These are phyloP conservation scores for Coemansia umbellata DNA, from an alignment of 192 early-diverging fungal genomes.

Conservation along the genomic window DNA sequence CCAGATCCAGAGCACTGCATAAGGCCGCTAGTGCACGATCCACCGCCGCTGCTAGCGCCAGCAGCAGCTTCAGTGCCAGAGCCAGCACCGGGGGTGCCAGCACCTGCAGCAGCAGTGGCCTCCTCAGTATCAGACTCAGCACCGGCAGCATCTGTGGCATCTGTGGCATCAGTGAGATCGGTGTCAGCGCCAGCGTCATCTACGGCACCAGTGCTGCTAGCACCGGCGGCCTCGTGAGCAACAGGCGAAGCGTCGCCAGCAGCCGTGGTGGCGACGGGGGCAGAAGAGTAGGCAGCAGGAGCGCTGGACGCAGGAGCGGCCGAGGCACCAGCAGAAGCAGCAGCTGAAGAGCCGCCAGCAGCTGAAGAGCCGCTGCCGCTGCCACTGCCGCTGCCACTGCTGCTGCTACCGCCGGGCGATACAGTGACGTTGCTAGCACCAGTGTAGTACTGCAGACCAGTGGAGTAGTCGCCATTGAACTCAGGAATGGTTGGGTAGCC, in stretches of 20 bases:
- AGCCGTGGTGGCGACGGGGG: neutral
- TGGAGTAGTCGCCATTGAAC: conserved; percentile 38
- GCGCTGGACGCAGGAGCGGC: conserved; percentile 8
- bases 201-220: neutral
- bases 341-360: neutral
- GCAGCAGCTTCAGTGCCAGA: neutral
- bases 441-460: conserved; percentile 31
- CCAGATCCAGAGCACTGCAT: conserved; percentile 29
- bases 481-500: conserved; percentile 53
- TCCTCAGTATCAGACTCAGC: neutral
- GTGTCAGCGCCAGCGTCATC: neutral
- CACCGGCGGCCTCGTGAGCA: neutral
- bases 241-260: neutral
- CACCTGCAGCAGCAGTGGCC: neutral
- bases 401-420: conserved; percentile 12
- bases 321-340: neutral
- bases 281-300: neutral
- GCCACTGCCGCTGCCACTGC: neutral
- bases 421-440: conserved; percentile 27
- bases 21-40: conserved; percentile 9
- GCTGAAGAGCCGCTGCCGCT: neutral
- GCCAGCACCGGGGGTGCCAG: neutral
- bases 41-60: neutral
- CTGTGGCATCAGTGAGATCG: neutral
- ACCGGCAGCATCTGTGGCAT: neutral